These are phyloP conservation scores for Mrakia blollopis DNA, from an alignment of 768 basidiomycete species.

Conservation along the genomic window DNA sequence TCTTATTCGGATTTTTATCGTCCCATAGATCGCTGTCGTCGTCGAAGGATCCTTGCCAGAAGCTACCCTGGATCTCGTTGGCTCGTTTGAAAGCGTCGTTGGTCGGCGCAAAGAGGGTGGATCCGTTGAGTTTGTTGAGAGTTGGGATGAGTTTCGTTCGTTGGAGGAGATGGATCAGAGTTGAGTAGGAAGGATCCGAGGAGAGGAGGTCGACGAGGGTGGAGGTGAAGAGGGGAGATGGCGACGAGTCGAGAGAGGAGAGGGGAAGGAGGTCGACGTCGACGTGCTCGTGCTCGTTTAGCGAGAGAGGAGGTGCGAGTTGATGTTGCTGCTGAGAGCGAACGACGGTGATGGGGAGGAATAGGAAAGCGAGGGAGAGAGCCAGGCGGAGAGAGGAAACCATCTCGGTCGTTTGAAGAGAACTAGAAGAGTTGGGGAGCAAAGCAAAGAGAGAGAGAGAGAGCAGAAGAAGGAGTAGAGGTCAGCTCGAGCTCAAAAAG, in stretches of 20 bases:
- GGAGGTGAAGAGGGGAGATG: conserved; percentile 13
- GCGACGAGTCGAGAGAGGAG: not conserved
- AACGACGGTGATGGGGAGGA: not conserved
- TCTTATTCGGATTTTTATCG: conserved; percentile 11
- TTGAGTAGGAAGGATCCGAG: conserved; percentile 68
- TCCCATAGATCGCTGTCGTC: conserved; percentile 14
- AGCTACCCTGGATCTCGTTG: not conserved
- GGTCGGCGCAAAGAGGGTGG: conserved; percentile 90
- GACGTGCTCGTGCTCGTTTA: not conserved
- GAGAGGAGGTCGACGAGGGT: conserved; percentile 77
- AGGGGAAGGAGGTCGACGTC: not conserved
- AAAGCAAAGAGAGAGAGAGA: too few species aligned
- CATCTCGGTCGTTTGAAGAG: not conserved
- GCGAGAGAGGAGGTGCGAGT: not conserved
- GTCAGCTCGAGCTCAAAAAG: not conserved
- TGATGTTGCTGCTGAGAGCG: not conserved
- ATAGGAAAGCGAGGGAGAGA: not conserved
- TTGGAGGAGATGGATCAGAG: conserved; percentile 71
- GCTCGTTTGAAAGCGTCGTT: conserved; percentile 60
- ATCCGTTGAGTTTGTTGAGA: conserved; percentile 73
- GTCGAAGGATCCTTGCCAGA: not conserved
- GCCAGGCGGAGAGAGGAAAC: not conserved
- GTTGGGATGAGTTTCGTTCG: conserved; percentile 83
- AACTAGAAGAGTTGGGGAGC: not conserved
- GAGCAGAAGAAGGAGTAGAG: not conserved